Conservation (phyloP, 202 grass and related monocot species). For the Sporobolus alterniflorus region DNA sequence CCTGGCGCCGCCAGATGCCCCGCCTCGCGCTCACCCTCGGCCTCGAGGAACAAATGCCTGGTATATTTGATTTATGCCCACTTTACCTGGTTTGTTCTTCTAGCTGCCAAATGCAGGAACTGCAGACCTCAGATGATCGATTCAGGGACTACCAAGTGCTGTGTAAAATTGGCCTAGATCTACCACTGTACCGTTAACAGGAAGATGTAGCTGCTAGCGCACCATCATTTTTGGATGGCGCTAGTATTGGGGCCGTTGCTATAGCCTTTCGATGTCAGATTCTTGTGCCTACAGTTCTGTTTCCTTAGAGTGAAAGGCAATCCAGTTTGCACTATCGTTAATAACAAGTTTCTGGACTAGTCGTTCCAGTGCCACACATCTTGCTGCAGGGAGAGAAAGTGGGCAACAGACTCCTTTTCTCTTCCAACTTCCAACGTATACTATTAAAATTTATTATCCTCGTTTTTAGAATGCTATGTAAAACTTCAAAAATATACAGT, state of each 20-base stretch:
- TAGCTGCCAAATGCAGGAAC: background rate
- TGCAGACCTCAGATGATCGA: background rate
- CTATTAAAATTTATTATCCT: background rate
- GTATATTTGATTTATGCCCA: constrained; percentile 39
- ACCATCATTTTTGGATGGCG: constrained; percentile 35
- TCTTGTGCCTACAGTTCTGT: constrained; percentile 36
- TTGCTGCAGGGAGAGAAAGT: background rate
- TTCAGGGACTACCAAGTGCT: background rate
- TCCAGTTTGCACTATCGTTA: constrained; percentile 19
- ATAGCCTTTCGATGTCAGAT: constrained; percentile 45
- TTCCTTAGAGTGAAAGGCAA: constrained; percentile 48
- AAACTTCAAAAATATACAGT: background rate
- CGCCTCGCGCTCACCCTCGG: constrained; percentile 75
- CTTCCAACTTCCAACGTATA: background rate
- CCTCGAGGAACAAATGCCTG: constrained; percentile 80
- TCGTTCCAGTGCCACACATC: constrained; percentile 20
- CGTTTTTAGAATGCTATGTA: background rate
- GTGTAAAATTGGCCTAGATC: constrained; percentile 19
- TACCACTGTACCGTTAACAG: constrained; percentile 4
- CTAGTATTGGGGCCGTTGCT: constrained; percentile 43
- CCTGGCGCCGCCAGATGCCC: constrained; percentile 89
- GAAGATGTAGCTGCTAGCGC: background rate
- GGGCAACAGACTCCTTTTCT: constrained; percentile 2
- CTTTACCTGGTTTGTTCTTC: background rate
- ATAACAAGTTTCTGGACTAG: constrained; percentile 21